Base-by-base conservation (phyloP, 176 grass and related monocot species). In the Cenchrus fungigraminus region DNA sequence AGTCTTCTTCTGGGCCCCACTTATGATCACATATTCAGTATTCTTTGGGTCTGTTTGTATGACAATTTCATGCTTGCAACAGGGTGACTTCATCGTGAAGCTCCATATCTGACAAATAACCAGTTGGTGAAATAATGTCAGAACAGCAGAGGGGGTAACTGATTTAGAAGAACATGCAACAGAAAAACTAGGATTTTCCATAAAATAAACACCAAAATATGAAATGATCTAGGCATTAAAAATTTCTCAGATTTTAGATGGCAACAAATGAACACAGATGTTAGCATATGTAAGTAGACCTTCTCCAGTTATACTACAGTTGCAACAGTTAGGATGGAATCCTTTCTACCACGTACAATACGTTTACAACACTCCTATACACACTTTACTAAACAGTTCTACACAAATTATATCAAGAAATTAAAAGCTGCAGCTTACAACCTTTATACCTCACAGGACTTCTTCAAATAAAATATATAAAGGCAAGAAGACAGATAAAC, bases 31-130 rank as follows among this genome's bases (percentile, higher is more conserved):
- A 79, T 99, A 99, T 50, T 94, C 91, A 8, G 91, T 93, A 66
- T 99, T 99, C 67, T 99, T 99, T 22, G 97, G 97, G 78, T 99
- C 97, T 12, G 93, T 99, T 78, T 99, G 93, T 66, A 96, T 91
- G 57, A 96, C 86, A 64, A 96, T 99, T 82, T 99, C 97, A 89
- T 99, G 88, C 83, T 82, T 86, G 88, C 93, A 99, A 75, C 97
- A 99, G 45, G 97, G 91, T 43, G 97, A 91, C 71, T 99, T 99
- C 97, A 99, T 99, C 19, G 91, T 99, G 85, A 96, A 99, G 82
- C 90, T 96, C 97, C 93, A 99, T 99, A 99, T 96, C 96, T 98
- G 56, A 54, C 4, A 83, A 83, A 66, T 28, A 83, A 65, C 6
- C n/a, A 77, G 50, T 83, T 37, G 22, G 66, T 9, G 0, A 65